Conservation (phyloP, 2,329 filamentous ascomycete species). For the Diaporthe humulicola region DNA sequence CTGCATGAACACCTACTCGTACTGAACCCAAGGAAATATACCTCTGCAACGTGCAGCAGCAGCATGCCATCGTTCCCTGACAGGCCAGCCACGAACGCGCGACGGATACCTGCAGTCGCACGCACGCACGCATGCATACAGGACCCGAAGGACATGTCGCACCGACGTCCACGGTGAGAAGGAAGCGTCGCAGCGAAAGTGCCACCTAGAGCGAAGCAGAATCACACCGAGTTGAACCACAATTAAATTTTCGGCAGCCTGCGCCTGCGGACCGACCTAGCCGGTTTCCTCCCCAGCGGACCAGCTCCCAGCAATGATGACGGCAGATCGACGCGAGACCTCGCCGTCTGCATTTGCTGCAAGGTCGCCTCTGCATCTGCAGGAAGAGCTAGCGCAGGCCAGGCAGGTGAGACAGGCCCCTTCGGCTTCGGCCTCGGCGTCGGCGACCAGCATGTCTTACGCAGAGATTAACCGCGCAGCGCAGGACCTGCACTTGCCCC, state of each 20-base stretch:
- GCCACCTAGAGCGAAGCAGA: background rate
- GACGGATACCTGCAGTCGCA: conserved; percentile 6
- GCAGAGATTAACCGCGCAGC: conserved; percentile 21
- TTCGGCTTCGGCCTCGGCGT: conserved; percentile 15
- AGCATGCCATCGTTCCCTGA: background rate
- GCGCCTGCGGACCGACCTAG: conserved; percentile 5
- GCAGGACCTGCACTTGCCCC: background rate
- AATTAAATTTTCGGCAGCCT: background rate
- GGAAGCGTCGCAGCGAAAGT: background rate
- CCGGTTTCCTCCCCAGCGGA: background rate
- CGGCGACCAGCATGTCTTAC: conserved; percentile 18
- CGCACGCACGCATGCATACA: background rate
- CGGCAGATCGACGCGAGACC: conserved; percentile 21
- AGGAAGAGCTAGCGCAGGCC: conserved; percentile 20
- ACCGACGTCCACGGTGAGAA: background rate
- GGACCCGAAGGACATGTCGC: background rate
- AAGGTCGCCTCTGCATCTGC: background rate
- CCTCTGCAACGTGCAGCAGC: background rate
- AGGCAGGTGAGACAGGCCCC: background rate
- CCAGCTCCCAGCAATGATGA: background rate
- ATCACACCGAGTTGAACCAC: background rate
- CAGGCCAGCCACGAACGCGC: conserved; percentile 20
- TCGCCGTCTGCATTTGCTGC: background rate
- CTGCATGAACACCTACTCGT: background rate
- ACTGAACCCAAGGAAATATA: background rate